Percentiles rank a stretch among this genome's conserved stretches.
phyloP scores from a whole-genome alignment of 768 basidiomycete genomes.

The Lentinula boryana region DNA sequence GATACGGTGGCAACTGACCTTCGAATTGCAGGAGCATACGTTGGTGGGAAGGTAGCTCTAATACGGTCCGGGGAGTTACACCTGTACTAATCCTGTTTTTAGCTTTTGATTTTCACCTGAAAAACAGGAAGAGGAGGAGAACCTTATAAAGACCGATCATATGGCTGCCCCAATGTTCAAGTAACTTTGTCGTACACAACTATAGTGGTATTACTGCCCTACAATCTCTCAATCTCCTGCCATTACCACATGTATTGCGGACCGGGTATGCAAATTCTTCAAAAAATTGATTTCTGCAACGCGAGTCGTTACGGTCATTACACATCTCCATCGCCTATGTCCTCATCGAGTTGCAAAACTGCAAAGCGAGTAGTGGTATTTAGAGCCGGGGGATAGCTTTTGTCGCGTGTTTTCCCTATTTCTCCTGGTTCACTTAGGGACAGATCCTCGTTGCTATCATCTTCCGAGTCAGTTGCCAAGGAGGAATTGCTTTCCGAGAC shows the following conservation, averaged over 20 bases:
- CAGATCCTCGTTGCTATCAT: not conserved
- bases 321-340: not conserved
- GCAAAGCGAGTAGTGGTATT: not conserved
- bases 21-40: not conserved
- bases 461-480: constrained; percentile 3
- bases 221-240: no score
- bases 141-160: not conserved
- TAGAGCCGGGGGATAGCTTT: not conserved
- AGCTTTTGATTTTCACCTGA: not conserved
- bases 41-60: not conserved
- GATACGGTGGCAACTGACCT: not conserved
- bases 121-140: not conserved
- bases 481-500: constrained; percentile 11
- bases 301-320: not conserved
- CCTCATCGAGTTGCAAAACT: not conserved
- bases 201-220: no score
- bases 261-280: not conserved
- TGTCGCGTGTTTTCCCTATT: not conserved
- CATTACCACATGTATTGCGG: not conserved
- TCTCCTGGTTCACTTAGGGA: not conserved
- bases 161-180: not conserved
- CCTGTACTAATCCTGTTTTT: constrained; percentile 8
- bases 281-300: not conserved
- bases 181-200: no score
- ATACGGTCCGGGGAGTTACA: constrained; percentile 2